A percentile compares a stretch with the other conserved stretches of the same genome.
These are phyloP conservation scores for Dendrostoma leiphaemia DNA, from an alignment of 2,329 filamentous ascomycete genomes.

Conservation along the genomic window DNA sequence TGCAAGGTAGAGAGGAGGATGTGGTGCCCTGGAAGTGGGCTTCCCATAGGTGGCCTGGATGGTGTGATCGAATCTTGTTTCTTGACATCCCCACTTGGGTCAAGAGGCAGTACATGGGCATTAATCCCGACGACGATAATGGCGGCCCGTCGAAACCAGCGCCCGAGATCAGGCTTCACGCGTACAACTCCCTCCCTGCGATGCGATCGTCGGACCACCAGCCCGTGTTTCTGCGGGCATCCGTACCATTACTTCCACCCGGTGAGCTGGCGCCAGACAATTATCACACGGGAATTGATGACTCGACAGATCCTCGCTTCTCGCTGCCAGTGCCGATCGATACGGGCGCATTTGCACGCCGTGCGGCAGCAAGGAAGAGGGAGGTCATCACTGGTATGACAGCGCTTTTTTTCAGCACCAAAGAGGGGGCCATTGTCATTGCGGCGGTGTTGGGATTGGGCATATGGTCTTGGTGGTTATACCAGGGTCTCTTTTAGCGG, in stretches of 20 bases:
- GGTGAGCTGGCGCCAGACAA: slow-evolving; percentile 35
- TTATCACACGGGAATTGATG: neutral
- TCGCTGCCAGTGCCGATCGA: slow-evolving; percentile 52
- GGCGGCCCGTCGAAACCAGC: slow-evolving; percentile 12
- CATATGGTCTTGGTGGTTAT: slow-evolving; percentile 45
- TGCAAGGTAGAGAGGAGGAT: slow-evolving; percentile 24
- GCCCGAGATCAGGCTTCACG: slow-evolving; percentile 45
- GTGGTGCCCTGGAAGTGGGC: slow-evolving; percentile 68
- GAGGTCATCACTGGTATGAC: slow-evolving; percentile 52
- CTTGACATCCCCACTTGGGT: slow-evolving; percentile 59
- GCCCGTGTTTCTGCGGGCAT: slow-evolving; percentile 71
- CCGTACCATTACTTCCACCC: slow-evolving; percentile 58
- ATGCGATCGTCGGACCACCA: slow-evolving; percentile 86
- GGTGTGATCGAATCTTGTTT: slow-evolving; percentile 90
- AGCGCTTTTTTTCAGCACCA: slow-evolving; percentile 54
- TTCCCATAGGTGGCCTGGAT: slow-evolving; percentile 80
- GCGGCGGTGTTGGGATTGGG: slow-evolving; percentile 40
- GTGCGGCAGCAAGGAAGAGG: slow-evolving; percentile 42
- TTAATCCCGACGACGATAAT: too few relatives aligned
- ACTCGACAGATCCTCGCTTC: slow-evolving; percentile 38
- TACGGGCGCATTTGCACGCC: slow-evolving; percentile 52
- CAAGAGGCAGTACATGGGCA: slow-evolving; percentile 23
- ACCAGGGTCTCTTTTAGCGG: slow-evolving; percentile 21
- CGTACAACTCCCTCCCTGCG: slow-evolving; percentile 75
- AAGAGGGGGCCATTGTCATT: slow-evolving; percentile 46